Percentiles rank a stretch among this genome's conserved stretches.
Conservation (phyloP, 2,329 filamentous ascomycete genomes). For the Xenoacremonium recifei region DNA sequence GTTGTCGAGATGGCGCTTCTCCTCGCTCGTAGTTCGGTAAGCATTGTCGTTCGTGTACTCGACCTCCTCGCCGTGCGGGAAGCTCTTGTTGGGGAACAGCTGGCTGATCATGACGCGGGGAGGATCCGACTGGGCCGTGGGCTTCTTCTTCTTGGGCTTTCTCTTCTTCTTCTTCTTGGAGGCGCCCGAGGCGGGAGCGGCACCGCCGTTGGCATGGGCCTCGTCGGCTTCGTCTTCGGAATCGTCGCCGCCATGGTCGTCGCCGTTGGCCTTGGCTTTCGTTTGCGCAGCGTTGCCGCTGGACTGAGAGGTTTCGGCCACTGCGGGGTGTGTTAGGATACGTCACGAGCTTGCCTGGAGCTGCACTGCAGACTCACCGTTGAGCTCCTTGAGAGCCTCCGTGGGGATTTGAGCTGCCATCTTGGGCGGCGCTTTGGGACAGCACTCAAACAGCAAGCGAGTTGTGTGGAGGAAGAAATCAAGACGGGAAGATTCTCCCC, state of each 20-base stretch:
- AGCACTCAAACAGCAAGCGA: constrained; percentile 12
- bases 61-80: constrained; percentile 74
- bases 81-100: constrained; percentile 70
- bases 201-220: constrained; percentile 29
- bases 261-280: constrained; percentile 37
- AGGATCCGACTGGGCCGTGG: constrained; percentile 71
- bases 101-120: constrained; percentile 70
- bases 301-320: constrained; percentile 38
- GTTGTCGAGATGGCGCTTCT: constrained; percentile 80
- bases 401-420: constrained; percentile 44
- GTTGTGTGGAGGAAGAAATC: constrained; percentile 20
- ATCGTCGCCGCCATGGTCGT: constrained; percentile 49
- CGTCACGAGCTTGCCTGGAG: constrained; percentile 4
- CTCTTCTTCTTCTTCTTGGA: constrained; percentile 62
- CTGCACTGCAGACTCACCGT: constrained; percentile 27
- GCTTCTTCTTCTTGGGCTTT: constrained; percentile 80
- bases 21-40: constrained; percentile 76
- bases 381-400: constrained; percentile 44
- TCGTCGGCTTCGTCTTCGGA: constrained; percentile 53
- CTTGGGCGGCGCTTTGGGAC: constrained; percentile 26
- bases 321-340: constrained; percentile 25
- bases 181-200: constrained; percentile 35
- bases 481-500: constrained; percentile 18
- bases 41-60: constrained; percentile 76
- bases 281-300: constrained; percentile 41